phyloP scores from a whole-genome alignment of 1,284 basidiomycete genomes.

The Heterobasidion annosum region DNA sequence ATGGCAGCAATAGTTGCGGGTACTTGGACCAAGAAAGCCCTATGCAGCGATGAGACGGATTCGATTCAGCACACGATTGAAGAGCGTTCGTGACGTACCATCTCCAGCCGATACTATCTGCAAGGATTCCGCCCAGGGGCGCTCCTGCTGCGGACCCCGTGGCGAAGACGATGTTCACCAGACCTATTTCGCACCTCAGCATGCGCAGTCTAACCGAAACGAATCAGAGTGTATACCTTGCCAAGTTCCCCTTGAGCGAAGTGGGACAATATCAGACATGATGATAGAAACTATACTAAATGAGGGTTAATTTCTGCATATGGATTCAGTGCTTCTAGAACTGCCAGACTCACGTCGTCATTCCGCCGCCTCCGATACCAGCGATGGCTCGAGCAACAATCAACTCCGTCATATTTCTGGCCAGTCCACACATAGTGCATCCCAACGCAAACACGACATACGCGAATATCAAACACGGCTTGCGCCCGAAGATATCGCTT shows the following conservation, averaged over 20 bases:
- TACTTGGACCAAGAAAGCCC: slow-evolving; percentile 52
- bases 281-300: slow-evolving; percentile 51
- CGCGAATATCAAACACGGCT: slow-evolving; percentile 45
- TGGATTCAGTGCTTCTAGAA: neutral
- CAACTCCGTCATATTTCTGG: slow-evolving; percentile 46
- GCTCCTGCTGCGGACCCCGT: slow-evolving; percentile 46
- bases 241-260: slow-evolving; percentile 52
- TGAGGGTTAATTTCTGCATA: neutral
- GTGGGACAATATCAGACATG: slow-evolving; percentile 51
- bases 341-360: slow-evolving; percentile 41
- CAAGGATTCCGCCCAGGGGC: slow-evolving; percentile 47
- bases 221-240: slow-evolving; percentile 32
- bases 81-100: slow-evolving; percentile 27
- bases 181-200: slow-evolving; percentile 20
- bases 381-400: slow-evolving; percentile 47
- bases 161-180: slow-evolving; percentile 50
- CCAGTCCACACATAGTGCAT: slow-evolving; percentile 42
- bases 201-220: neutral
- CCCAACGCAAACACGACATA: slow-evolving; percentile 48
- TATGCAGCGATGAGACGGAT: slow-evolving; percentile 11
- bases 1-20: slow-evolving; percentile 46
- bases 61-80: neutral
- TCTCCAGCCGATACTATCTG: slow-evolving; percentile 57
- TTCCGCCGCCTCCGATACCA: slow-evolving; percentile 58
- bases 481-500: slow-evolving; percentile 59